These are phyloP conservation scores for Penicillium sp. DNA, from an alignment of 2,329 filamentous ascomycete species.

Conservation along the genomic window DNA sequence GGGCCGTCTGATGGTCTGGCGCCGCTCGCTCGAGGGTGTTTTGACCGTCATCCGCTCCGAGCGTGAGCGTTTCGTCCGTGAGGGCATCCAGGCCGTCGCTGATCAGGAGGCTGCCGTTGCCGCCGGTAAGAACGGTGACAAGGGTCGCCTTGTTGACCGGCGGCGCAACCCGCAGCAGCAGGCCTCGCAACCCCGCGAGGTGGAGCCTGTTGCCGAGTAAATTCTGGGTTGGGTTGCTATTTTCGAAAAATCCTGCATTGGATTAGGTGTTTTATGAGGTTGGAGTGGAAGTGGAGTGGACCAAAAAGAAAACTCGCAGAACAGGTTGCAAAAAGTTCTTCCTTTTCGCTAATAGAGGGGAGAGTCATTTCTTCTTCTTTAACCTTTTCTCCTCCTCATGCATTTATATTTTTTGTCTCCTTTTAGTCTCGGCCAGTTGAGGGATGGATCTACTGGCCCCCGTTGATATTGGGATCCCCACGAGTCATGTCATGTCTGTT, in stretches of 20 bases:
- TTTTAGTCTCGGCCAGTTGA: constrained; percentile 25
- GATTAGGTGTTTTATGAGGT: constrained; percentile 26
- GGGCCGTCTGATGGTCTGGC: constrained; percentile 88
- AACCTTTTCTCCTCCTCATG: constrained; percentile 18
- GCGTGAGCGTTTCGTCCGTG: constrained; percentile 76
- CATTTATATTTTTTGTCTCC: constrained; percentile 25
- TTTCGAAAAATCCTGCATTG: constrained; percentile 19
- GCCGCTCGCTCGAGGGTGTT: constrained; percentile 77
- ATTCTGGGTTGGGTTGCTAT: constrained; percentile 10
- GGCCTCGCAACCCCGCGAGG: constrained; percentile 38
- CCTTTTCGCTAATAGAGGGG: constrained; percentile 29
- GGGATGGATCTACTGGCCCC: constrained; percentile 26
- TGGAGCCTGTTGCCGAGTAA: constrained; percentile 39
- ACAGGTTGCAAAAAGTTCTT: constrained; percentile 8
- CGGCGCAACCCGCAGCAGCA: constrained; percentile 37
- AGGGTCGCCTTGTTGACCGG: constrained; percentile 35
- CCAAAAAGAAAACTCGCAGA: constrained; percentile 9
- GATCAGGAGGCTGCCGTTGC: constrained; percentile 35
- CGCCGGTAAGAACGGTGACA: constrained; percentile 33
- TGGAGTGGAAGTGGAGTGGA: constrained; percentile 13
- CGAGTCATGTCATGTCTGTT: constrained; percentile 34
- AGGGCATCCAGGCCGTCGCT: constrained; percentile 65
- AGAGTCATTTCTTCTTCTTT: constrained; percentile 17
- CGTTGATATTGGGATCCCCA: constrained; percentile 30
- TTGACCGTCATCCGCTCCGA: constrained; percentile 77